Base-by-base conservation (phyloP, 2,329 filamentous ascomycete species). In the Aureobasidium sp. region DNA sequence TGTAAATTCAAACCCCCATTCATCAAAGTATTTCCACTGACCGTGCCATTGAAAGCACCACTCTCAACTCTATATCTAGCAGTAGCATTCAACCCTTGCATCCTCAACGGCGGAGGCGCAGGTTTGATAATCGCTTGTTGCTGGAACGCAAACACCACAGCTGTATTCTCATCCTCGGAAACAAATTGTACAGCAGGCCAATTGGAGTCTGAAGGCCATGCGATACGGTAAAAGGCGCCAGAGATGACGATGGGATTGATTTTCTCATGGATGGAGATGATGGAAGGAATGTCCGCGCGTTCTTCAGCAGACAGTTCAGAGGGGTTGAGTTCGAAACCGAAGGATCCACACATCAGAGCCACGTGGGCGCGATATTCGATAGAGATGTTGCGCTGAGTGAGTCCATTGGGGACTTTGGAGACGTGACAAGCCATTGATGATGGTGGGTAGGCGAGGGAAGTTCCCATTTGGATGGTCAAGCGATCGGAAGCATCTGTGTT, bases 261-360 rank as follows among this genome's bases (percentile, higher is more conserved):
- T 60, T 80, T 81, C 66, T 88, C 84, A 2, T 87, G 84, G 8
- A 86, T 78, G 0, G 75, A 78, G 66, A 91, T 85, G 1, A 91
- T 78, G 0, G 72, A 79, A 0, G 89, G 88, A 0, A 91, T 81
- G 36, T 80, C 79, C 0, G 77, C 80, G 54, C 78, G 80, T n/a
- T 91, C 89, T 16, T 84, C 83, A 0, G 79, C 79, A 0, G 76
- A 75, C 8, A 89, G 82, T 10, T 84, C 79, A 0, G 77, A 77
- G 0, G 89, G 89, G 71, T 90, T 82, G 10, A 91, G 81, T 72
- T 91, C 89, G 15, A 91, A 82, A 0, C 89, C 89, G 69, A 91
- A 91, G 0, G 87, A 89, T 2, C 89, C 89, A 64, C 89, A 89
- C 89, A 91, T 91, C 80, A 90, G 88, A 8, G 89, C 89, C 0